Percentiles rank a stretch among this genome's conserved stretches.
phyloP scores from a whole-genome alignment of 192 early-diverging fungal species.

The Funneliformis geosporum region DNA sequence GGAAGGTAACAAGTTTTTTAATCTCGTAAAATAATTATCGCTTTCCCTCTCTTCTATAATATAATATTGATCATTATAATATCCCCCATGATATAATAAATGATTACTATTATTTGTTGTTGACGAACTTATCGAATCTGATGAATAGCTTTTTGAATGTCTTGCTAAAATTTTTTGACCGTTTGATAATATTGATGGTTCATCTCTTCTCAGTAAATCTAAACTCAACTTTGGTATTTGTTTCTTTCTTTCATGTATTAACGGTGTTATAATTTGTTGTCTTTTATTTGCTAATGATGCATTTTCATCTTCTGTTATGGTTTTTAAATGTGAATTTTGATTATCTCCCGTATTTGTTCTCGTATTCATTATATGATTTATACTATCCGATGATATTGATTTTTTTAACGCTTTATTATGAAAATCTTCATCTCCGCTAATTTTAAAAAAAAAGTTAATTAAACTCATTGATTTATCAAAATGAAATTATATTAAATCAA shows the following conservation, averaged over 20 bases:
- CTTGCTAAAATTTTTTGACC: conserved; percentile 27
- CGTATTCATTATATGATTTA: background rate
- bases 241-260: conserved; percentile 13
- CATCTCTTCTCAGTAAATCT: conserved; percentile 25
- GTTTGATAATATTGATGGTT: background rate
- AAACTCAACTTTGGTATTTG: conserved; percentile 3
- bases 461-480: background rate
- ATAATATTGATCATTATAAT: conserved; percentile 10
- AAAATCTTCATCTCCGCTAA: background rate
- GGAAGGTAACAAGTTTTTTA: conserved; percentile 33
- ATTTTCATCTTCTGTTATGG: conserved; percentile 18
- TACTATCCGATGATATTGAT: background rate
- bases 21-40: conserved; percentile 44
- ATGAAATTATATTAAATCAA: background rate
- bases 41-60: conserved; percentile 37
- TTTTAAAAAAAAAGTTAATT: background rate
- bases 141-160: conserved; percentile 45
- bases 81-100: background rate
- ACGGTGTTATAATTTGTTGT: background rate
- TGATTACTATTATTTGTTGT: conserved; percentile 25
- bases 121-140: conserved; percentile 44
- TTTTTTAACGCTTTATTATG: conserved; percentile 5
- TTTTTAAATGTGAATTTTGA: conserved; percentile 6
- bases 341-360: background rate
- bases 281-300: background rate